phyloP scores from a whole-genome alignment of 805 yeast species.

The Candida cerambycidarum region DNA sequence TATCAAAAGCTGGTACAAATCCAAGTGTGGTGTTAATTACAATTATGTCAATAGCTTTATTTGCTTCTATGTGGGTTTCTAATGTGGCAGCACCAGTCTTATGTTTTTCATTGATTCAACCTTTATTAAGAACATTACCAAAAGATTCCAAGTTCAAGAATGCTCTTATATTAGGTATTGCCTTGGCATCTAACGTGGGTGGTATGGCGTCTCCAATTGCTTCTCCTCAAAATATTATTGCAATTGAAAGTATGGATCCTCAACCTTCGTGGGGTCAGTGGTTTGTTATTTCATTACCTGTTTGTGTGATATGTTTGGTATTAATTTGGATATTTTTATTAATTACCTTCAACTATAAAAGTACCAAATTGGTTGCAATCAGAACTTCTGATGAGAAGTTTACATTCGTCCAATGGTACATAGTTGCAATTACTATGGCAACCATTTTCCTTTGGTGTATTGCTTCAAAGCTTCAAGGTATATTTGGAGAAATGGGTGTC shows the following conservation, averaged over 20 bases:
- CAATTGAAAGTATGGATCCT: slow-evolving; percentile 52
- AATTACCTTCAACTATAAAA: slow-evolving; percentile 49
- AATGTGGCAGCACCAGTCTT: slow-evolving; percentile 58
- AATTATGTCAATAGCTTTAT: slow-evolving; percentile 51
- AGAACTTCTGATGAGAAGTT: slow-evolving; percentile 65
- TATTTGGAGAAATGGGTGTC: slow-evolving; percentile 96
- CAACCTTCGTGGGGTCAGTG: slow-evolving; percentile 58
- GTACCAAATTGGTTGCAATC: slow-evolving; percentile 53
- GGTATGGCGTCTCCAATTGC: slow-evolving; percentile 59
- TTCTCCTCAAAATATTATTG: slow-evolving; percentile 55
- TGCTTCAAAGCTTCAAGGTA: slow-evolving; percentile 66
- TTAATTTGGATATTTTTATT: slow-evolving; percentile 52
- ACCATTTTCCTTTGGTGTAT: slow-evolving; percentile 92
- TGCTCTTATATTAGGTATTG: slow-evolving; percentile 47
- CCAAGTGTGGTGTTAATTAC: slow-evolving; percentile 49
- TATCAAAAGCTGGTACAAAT: slow-evolving; percentile 50
- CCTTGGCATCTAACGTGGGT: slow-evolving; percentile 51
- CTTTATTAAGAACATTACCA: slow-evolving; percentile 46
- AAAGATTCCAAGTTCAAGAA: slow-evolving; percentile 39
- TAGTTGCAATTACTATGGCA: slow-evolving; percentile 58
- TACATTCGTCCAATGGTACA: slow-evolving; percentile 71
- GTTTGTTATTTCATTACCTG: slow-evolving; percentile 53
- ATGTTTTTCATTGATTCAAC: slow-evolving; percentile 51
- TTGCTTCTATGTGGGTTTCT: slow-evolving; percentile 58
- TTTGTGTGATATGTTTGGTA: slow-evolving; percentile 40